These are phyloP conservation scores for Fragaria ananassa DNA, from an alignment of 306 rosid species.

Conservation along the genomic window DNA sequence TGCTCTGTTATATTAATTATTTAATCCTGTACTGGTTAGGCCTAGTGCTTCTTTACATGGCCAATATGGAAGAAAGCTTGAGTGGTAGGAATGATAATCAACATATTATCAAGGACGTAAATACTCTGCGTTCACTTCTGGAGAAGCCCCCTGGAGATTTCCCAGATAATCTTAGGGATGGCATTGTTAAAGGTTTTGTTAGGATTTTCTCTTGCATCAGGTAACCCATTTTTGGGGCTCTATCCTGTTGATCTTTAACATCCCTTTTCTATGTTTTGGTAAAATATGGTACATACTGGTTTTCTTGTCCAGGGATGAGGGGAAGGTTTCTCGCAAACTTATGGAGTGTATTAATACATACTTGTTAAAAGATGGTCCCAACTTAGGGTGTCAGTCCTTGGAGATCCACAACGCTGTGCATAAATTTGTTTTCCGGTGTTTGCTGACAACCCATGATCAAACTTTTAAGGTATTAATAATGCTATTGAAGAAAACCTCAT, in stretches of 20 bases:
- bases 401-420: slow-evolving; percentile 75
- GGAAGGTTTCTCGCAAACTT: slow-evolving; percentile 80
- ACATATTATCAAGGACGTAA: slow-evolving; percentile 60
- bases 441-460: slow-evolving; percentile 88
- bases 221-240: slow-evolving; percentile 35
- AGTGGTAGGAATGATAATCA: slow-evolving; percentile 46
- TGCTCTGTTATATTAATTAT: slow-evolving; percentile 14
- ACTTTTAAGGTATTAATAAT: slow-evolving; percentile 60
- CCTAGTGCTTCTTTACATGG: slow-evolving; percentile 62
- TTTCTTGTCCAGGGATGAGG: slow-evolving; percentile 70
- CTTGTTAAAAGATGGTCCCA: slow-evolving; percentile 89
- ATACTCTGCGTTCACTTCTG: slow-evolving; percentile 75
- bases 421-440: slow-evolving; percentile 73
- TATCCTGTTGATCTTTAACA: not conserved
- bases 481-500: slow-evolving; percentile 23
- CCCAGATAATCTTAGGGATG: slow-evolving; percentile 57
- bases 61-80: slow-evolving; percentile 59
- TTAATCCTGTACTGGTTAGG: slow-evolving; percentile 39
- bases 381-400: slow-evolving; percentile 54
- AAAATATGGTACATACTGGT: slow-evolving; percentile 15
- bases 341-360: slow-evolving; percentile 79
- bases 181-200: slow-evolving; percentile 55
- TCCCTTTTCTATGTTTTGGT: slow-evolving; percentile 7
- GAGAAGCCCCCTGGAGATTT: slow-evolving; percentile 89
- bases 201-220: slow-evolving; percentile 61